Base-by-base conservation (phyloP, 495 filamentous ascomycete species). In the Neurospora cerealis region DNA sequence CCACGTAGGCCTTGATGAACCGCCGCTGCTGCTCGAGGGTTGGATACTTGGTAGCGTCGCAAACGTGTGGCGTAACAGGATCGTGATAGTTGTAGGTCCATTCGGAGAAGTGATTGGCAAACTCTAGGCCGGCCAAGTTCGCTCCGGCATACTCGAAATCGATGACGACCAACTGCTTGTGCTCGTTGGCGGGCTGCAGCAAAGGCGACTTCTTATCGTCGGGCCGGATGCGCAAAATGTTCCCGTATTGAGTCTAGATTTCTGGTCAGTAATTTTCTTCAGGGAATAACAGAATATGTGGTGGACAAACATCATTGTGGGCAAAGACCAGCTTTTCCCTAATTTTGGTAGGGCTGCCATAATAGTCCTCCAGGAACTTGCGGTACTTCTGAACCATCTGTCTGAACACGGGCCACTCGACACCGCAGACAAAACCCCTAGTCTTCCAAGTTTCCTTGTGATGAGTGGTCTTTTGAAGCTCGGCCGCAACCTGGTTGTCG, bases 1-100 rank as follows among this genome's bases (percentile, higher is more conserved):
- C 90, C 69, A 98, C 88, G 77, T 99, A 99, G 5, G 93, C 90
- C 42, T 87, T 87, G 76, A 99, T 85, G 82, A 98, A 98, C 69
- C 90, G 91, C 66, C 85, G 86, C 77, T 98, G 96, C 77, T 98
- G 90, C 72, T 93, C 92, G 0, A 86, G 84, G 0, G 87, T 95
- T 1, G 96, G 96, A 80, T 96, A 98, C 44, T 80, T 77, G 39
- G 78, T 79, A n/a, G 88, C 87, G 75, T 92, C 86, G 82, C 93
- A 92, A 13, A 86, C 87, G 83, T 91, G 90, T 3, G 94, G 85
- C 9, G 76, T 80, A 24, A 83, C 80, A 2, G 88, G 79, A 78
- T 95, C 89, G 78, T 97, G 94, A 80, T 99, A 99, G 80, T 99
- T 93, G 84, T 98, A 96, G 80, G 94, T 97, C 96, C 96, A 99